Evolutionary conservation across 305 asterid genomes (phyloP).

Genomic region (Rubia peregrina): DNA sequence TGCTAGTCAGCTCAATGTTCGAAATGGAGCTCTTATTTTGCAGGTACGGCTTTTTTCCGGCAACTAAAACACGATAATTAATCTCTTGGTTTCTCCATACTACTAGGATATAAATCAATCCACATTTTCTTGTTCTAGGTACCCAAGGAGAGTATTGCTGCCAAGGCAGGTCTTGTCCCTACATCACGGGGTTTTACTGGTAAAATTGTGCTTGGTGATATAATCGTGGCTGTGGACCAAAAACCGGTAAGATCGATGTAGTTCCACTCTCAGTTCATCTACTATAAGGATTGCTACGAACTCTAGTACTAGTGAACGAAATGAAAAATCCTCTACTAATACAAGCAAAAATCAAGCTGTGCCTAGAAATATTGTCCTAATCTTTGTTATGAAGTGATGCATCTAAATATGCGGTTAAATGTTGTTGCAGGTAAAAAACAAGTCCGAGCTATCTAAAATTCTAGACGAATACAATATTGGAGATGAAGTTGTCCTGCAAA

Average conservation of each 20-base stretch:
- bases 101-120: neutral
- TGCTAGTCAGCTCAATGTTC: constrained; percentile 91
- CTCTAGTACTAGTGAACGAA: neutral
- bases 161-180: constrained; percentile 74
- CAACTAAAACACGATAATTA: neutral
- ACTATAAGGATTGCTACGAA: neutral
- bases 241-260: too few species aligned
- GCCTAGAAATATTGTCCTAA: neutral
- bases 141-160: constrained; percentile 66
- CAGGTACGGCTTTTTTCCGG: constrained; percentile 36
- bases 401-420: neutral
- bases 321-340: neutral
- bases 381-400: neutral
- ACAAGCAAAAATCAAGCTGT: neutral
- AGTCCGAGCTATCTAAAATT: constrained; percentile 60
- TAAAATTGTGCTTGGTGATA: constrained; percentile 80
- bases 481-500: constrained; percentile 54
- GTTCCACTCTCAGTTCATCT: neutral
- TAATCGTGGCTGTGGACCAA: constrained; percentile 66
- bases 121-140: constrained; percentile 34
- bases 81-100: constrained; percentile 2
- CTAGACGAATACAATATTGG: constrained; percentile 73
- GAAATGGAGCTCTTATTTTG: constrained; percentile 79
- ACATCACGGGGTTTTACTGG: constrained; percentile 95
- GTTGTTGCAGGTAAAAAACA: constrained; percentile 56